phyloP scores from a whole-genome alignment of 2,329 filamentous ascomycete genomes.

The Chlorencoelia australis region DNA sequence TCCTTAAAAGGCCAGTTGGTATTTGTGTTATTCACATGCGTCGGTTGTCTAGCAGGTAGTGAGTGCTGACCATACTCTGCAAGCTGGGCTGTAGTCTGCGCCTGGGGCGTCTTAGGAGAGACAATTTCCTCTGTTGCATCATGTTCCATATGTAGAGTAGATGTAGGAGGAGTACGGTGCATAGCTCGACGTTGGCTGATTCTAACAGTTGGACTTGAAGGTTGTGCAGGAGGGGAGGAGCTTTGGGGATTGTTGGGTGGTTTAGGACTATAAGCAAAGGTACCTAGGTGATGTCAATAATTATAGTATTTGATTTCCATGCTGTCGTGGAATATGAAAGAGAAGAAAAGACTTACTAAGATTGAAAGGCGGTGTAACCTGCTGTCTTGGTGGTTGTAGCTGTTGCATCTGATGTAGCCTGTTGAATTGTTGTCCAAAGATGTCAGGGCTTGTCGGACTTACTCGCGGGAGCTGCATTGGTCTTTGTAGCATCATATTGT shows the following conservation, averaged over 20 bases:
- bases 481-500: slow-evolving; percentile 18
- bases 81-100: no score
- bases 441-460: slow-evolving; percentile 4
- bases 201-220: slow-evolving; percentile 23
- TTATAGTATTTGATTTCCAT: not conserved
- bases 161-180: slow-evolving; percentile 8
- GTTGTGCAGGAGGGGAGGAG: slow-evolving; percentile 13
- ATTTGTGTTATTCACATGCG: no score
- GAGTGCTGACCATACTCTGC: no score
- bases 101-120: no score
- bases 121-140: no score
- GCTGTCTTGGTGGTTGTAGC: slow-evolving; percentile 19
- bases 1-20: not conserved
- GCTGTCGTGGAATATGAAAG: no score
- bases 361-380: slow-evolving; percentile 23
- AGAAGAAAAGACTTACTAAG: slow-evolving; percentile 15
- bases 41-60: no score
- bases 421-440: slow-evolving; percentile 10
- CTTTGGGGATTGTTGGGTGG: slow-evolving; percentile 2
- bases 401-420: slow-evolving; percentile 14
- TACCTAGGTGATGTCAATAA: slow-evolving; percentile 10
- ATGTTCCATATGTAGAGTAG: no score
- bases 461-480: slow-evolving; percentile 8
- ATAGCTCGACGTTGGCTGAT: slow-evolving; percentile 18
- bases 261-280: slow-evolving; percentile 13